phyloP scores from a whole-genome alignment of 306 rosid species.

The Quercus bicolor region DNA sequence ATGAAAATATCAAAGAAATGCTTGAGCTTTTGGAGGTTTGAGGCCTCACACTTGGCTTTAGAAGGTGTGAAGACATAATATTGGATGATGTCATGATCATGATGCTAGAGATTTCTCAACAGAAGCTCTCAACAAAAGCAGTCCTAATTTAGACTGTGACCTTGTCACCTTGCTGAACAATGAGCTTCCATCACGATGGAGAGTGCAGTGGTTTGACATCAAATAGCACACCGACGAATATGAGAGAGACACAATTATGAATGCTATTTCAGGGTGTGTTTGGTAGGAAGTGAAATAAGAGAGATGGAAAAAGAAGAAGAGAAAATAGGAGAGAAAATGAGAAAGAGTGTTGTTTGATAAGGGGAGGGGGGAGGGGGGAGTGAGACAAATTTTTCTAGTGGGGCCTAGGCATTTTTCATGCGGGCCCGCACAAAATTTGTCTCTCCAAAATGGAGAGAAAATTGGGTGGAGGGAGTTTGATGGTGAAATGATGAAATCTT shows the following conservation, averaged over 20 bases:
- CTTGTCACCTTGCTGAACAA: neutral
- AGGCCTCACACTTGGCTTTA: slow-evolving; percentile 23
- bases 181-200: slow-evolving; percentile 43
- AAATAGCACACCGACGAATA: slow-evolving; percentile 35
- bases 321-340: too few relatives aligned
- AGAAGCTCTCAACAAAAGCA: neutral
- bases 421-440: too few relatives aligned
- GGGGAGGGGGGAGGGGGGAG: too few relatives aligned
- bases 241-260: neutral
- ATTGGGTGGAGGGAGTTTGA: too few relatives aligned
- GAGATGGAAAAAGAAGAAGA: fast-evolving
- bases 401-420: too few relatives aligned
- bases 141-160: neutral
- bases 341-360: too few relatives aligned
- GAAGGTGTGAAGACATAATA: slow-evolving; percentile 23
- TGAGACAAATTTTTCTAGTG: too few relatives aligned
- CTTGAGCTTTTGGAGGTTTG: neutral
- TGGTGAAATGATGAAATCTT: too few relatives aligned
- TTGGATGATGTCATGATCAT: slow-evolving; percentile 1
- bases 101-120: too few relatives aligned
- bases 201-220: slow-evolving; percentile 59
- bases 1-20: slow-evolving; percentile 2
- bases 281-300: too few relatives aligned
- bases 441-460: too few relatives aligned
- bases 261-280: too few relatives aligned